phyloP scores from a whole-genome alignment of 75 land plant genomes.

The Pinus taeda region DNA sequence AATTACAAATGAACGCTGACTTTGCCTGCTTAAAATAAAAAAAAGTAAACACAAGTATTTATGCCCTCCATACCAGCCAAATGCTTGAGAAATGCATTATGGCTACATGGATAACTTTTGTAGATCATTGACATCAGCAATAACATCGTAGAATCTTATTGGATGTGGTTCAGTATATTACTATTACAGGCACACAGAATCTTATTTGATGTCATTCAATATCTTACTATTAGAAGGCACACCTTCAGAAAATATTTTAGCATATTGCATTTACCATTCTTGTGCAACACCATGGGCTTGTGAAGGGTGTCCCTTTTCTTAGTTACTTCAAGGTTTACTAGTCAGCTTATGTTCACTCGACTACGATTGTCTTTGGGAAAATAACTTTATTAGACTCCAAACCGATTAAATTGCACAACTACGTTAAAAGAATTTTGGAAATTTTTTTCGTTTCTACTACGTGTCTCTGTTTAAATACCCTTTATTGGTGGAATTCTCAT shows the following conservation, averaged over 20 bases:
- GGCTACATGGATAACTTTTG: too few species aligned
- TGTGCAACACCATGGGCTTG: background rate
- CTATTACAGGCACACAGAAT: background rate
- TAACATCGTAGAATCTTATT: too few species aligned
- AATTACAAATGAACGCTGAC: too few species aligned
- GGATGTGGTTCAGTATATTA: too few species aligned
- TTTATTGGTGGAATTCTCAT: background rate
- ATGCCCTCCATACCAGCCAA: too few species aligned
- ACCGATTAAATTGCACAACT: background rate
- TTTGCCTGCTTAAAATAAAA: too few species aligned
- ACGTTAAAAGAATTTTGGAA: background rate
- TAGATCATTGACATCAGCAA: too few species aligned
- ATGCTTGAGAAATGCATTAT: too few species aligned
- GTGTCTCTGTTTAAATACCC: background rate
- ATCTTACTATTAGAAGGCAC: background rate
- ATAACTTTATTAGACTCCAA: background rate
- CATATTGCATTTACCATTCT: background rate
- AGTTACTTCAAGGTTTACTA: background rate
- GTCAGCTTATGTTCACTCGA: background rate
- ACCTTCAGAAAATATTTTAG: background rate
- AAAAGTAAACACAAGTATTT: too few species aligned
- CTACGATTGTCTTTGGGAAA: background rate
- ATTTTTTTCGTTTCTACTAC: background rate
- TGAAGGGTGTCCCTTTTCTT: background rate
- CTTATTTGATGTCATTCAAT: too few species aligned